Base-by-base conservation (phyloP, 257 asterid species). In the Salvia splendens region DNA sequence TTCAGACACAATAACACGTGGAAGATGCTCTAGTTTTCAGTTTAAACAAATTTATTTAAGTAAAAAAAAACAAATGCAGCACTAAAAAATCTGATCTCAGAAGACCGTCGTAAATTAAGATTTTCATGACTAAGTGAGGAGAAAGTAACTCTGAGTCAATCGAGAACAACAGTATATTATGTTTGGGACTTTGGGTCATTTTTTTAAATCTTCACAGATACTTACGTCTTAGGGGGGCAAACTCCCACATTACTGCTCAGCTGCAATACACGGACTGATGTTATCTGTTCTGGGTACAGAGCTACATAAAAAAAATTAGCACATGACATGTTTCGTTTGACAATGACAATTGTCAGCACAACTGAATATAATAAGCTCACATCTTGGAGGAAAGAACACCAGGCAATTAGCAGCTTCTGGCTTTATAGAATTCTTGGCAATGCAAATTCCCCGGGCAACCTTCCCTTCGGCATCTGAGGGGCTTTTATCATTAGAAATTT, bases 191-290 rank as follows among this genome's bases (percentile, higher is more conserved):
- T 17, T 17, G 1, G 38, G 56, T 40, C 49, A 55, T 32, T 65
- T 52, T 62, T 64, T 62, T 52, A 11, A 24, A 68, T 47, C 14
- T 41, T 61, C 55, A 12, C 8, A 49, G 55, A 58, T 69, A 79
- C 98, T 81, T 80, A 88, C 99, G 81, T 83, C 77, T 88, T 92
- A 80, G 95, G 58, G 62, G 97, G 95, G 70, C 89, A 85, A 78
- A 77, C 88, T 46, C 85, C 92, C 54, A 84, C 82, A 50, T 83
- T 86, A 77, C 95, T 77, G 72, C 96, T 86, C 86, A 93, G 69
- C 79, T 90, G 97, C 65, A 88, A 84, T 66, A 72, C 91, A 33
- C 88, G 95, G 58, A 93, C 79, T 48, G 92, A 68, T 6, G 87
- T 62, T 65, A 36, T 64, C 84, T 93, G 97, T 72, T 90, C 95